These are phyloP conservation scores for Salvia splendens DNA, from an alignment of 257 asterid genomes.

Conservation along the genomic window DNA sequence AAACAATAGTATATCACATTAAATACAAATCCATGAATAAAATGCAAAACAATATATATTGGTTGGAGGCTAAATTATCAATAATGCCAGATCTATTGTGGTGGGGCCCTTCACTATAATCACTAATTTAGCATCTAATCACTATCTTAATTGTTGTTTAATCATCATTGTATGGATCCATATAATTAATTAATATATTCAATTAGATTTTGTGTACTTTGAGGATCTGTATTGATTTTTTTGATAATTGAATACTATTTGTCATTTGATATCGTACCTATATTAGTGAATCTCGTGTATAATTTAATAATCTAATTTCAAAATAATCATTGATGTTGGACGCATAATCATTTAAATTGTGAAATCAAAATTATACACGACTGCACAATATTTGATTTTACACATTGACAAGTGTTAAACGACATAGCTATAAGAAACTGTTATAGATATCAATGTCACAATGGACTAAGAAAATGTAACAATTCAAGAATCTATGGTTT, in stretches of 20 bases:
- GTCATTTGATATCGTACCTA: background rate
- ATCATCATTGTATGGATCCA: background rate
- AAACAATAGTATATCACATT: background rate
- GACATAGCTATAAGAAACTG: no score
- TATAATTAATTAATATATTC: background rate
- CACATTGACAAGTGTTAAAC: no score
- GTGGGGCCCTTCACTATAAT: background rate
- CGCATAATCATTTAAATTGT: no score
- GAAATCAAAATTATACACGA: no score
- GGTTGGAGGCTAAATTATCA: background rate
- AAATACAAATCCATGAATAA: background rate
- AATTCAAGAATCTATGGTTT: no score
- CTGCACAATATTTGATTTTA: no score
- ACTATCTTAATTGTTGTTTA: background rate
- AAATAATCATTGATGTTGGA: no score
- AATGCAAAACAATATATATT: background rate
- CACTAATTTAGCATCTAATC: constrained; percentile 20
- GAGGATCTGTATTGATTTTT: constrained; percentile 8
- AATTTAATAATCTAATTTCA: no score
- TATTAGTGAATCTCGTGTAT: background rate
- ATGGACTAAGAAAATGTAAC: no score
- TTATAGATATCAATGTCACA: no score
- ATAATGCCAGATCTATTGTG: background rate
- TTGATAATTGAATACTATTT: background rate
- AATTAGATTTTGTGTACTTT: background rate